These are phyloP conservation scores for Aspergillus udagawae DNA, from an alignment of 2,329 filamentous ascomycete species.

Conservation along the genomic window DNA sequence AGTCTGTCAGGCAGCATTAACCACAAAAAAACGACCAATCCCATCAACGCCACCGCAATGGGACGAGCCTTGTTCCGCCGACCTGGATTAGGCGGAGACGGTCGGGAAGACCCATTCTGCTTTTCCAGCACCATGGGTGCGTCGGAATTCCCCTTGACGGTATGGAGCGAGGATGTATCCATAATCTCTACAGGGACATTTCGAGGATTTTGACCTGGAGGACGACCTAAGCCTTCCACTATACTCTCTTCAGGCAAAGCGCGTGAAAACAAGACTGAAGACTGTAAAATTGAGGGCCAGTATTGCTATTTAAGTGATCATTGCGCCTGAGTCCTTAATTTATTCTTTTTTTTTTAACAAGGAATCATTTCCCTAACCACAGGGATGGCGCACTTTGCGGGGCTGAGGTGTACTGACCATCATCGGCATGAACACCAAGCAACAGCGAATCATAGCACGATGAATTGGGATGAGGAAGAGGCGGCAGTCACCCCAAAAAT, in stretches of 20 bases:
- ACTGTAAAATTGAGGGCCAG: too few species aligned
- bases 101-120: not conserved
- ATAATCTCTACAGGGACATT: not conserved
- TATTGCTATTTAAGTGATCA: too few species aligned
- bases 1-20: constrained; percentile 3
- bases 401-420: not conserved
- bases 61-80: not conserved
- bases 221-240: too few species aligned
- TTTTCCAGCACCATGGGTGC: not conserved
- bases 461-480: not conserved
- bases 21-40: constrained; percentile 5
- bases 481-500: not conserved
- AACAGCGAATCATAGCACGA: not conserved
- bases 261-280: too few species aligned
- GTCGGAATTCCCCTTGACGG: not conserved
- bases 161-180: not conserved
- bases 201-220: not conserved
- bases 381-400: not conserved
- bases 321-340: too few species aligned
- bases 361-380: not conserved
- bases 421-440: not conserved
- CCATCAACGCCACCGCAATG: constrained; percentile 6
- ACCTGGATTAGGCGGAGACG: not conserved
- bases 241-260: too few species aligned
- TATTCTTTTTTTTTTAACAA: too few species aligned